Conservation (phyloP, 169 alveolate species). For the Hammondia hammondi region DNA sequence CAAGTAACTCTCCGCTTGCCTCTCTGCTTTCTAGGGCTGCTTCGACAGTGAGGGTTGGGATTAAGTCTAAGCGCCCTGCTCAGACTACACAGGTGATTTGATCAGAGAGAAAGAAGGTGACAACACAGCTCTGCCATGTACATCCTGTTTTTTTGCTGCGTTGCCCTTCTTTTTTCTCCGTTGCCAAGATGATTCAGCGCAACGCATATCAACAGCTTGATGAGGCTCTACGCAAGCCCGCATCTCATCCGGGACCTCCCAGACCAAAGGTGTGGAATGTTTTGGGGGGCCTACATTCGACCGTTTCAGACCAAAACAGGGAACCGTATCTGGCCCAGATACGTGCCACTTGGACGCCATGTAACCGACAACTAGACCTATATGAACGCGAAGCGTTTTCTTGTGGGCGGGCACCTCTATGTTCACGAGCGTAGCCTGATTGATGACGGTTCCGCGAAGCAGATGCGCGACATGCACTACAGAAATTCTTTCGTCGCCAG, state of each 20-base stretch:
- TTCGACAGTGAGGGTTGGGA: conserved; percentile 3
- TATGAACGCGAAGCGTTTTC: too few relatives aligned
- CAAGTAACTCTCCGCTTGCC: conserved; percentile 54
- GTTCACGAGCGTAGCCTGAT: too few relatives aligned
- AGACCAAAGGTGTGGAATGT: not conserved
- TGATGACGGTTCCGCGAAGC: too few relatives aligned
- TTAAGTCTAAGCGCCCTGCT: not conserved
- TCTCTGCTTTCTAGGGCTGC: conserved; percentile 15
- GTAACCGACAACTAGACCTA: too few relatives aligned
- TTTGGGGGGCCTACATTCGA: not conserved
- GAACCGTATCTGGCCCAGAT: too few relatives aligned
- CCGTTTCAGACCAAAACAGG: not conserved
- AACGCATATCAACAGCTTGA: conserved; percentile 38
- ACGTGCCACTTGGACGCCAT: too few relatives aligned
- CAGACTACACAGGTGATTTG: not conserved
- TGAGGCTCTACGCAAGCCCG: conserved; percentile 17
- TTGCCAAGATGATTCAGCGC: conserved; percentile 26
- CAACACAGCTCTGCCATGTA: not conserved
- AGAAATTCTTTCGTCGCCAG: too few relatives aligned
- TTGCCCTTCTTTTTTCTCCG: not conserved
- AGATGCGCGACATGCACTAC: too few relatives aligned
- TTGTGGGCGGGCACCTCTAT: too few relatives aligned
- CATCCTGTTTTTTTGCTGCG: not conserved
- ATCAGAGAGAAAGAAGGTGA: not conserved
- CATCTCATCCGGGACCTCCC: not conserved